Base-by-base conservation (phyloP, 2,329 filamentous ascomycete species). In the Alternaria postmessia region DNA sequence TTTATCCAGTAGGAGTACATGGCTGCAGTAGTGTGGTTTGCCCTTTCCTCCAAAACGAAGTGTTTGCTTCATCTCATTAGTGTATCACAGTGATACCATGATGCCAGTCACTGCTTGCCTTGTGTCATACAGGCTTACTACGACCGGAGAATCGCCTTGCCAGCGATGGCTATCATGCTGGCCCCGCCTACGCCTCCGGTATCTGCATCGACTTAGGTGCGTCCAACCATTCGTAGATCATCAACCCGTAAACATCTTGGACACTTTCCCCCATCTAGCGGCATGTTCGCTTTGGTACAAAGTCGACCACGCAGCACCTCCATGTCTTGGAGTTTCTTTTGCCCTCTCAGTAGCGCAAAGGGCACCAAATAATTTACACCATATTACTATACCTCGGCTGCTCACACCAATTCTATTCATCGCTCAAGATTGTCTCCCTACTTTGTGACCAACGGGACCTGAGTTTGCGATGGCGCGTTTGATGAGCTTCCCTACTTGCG, bases 1-100 rank as follows among this genome's bases (percentile, higher is more conserved):
- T 38, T 5, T 18, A 24, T 26, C 9, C 20, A 26, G 14, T 49
- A 14, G 14, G 22, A 12, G 20, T 11, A 30, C 20, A 43, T 32
- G 12, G 28, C 36, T n/a, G 39, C 34, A 5, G 7, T 22, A 22
- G 14, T 6, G 14, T 52, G 5, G 57, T 59, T 59, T 56, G 44
- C 39, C 56, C 38, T 30, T 26, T 49, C 11, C 24, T 24, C 14
- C 18, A 34, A 43, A 30, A 30, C 20, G 8, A 36, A n/a, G 28
- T 30, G 55, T 58, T 58, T 58, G 57, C 57, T 56, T 34, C 34
- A 42, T 46, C 36, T 20, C 36, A 38, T 20, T 47, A 20, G 47
- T 56, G 28, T 26, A 48, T 28, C 42, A 12, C 30, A 32, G 38
- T 55, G 44, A 55, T 39, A 51, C 44, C 26, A 44, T 22, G 32